A percentile compares a stretch with the other conserved stretches of the same genome.
Conservation (phyloP, 2,329 filamentous ascomycete genomes). For the Sporothrix variecibatus region DNA sequence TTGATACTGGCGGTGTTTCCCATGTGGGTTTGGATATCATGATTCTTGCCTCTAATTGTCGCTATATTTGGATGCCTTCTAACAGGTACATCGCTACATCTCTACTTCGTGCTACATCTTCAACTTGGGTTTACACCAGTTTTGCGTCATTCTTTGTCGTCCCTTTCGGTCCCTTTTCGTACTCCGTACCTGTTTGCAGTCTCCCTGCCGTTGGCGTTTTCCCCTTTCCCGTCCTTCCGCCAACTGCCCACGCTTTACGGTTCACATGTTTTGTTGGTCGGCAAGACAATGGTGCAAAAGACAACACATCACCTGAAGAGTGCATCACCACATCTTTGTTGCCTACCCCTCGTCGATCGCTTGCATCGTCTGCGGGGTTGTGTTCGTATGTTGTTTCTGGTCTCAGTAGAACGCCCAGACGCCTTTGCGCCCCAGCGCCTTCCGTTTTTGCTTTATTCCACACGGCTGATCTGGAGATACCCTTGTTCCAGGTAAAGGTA, state of each 20-base stretch:
- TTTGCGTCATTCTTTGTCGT: background rate
- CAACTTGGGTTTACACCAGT: background rate
- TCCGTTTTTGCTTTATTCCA: background rate
- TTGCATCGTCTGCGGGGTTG: background rate
- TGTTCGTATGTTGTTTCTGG: background rate
- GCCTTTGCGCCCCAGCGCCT: too few species aligned
- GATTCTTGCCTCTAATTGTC: background rate
- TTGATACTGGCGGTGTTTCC: background rate
- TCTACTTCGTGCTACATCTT: background rate
- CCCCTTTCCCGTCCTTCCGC: background rate
- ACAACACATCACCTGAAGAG: background rate
- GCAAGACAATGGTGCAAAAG: background rate
- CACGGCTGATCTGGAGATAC: background rate
- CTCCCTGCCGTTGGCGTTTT: background rate
- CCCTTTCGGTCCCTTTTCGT: background rate
- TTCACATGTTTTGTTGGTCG: background rate
- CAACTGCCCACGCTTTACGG: background rate
- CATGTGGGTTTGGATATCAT: background rate
- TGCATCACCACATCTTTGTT: background rate
- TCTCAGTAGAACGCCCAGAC: background rate
- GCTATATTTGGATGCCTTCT: background rate
- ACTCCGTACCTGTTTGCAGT: background rate
- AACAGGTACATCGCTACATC: background rate
- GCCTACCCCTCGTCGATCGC: conserved; percentile 6
- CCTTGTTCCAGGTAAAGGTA: background rate